Conservation (phyloP, 306 rosid species). For the Hippophae gyantsensis region DNA sequence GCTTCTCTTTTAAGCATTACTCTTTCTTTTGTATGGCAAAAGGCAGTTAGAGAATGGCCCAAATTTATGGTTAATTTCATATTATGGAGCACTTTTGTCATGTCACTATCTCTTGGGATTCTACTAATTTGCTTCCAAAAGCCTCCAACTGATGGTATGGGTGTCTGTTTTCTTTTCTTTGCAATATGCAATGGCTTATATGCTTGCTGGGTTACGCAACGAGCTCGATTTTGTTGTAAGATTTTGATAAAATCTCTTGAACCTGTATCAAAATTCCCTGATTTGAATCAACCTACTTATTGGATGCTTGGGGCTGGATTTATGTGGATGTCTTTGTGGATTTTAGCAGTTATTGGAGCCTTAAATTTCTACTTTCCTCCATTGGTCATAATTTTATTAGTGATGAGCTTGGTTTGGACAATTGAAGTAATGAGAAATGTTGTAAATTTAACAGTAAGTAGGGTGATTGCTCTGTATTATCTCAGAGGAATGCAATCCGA, state of each 20-base stretch:
- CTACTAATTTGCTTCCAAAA: constrained; percentile 81
- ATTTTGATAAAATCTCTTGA: constrained; percentile 60
- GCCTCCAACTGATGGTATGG: constrained; percentile 69
- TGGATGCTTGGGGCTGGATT: constrained; percentile 68
- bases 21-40: constrained; percentile 87
- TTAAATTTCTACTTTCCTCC: constrained; percentile 75
- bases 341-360: constrained; percentile 73
- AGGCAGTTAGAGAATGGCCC: constrained; percentile 68
- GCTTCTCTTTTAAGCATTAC: constrained; percentile 68
- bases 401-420: constrained; percentile 72
- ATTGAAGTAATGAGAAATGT: constrained; percentile 94
- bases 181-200: constrained; percentile 79
- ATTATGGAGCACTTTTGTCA: constrained; percentile 60
- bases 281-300: constrained; percentile 66
- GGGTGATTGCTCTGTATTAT: constrained; percentile 80
- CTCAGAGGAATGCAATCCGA: constrained; percentile 84
- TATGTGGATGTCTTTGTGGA: constrained; percentile 88
- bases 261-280: constrained; percentile 55
- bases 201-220: constrained; percentile 72
- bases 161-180: constrained; percentile 69
- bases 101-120: constrained; percentile 69
- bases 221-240: constrained; percentile 60
- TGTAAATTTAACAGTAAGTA: constrained; percentile 73
- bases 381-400: constrained; percentile 41
- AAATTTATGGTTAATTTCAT: constrained; percentile 70